Conservation (phyloP, 306 rosid species). For the Lathyrus aphaca region DNA sequence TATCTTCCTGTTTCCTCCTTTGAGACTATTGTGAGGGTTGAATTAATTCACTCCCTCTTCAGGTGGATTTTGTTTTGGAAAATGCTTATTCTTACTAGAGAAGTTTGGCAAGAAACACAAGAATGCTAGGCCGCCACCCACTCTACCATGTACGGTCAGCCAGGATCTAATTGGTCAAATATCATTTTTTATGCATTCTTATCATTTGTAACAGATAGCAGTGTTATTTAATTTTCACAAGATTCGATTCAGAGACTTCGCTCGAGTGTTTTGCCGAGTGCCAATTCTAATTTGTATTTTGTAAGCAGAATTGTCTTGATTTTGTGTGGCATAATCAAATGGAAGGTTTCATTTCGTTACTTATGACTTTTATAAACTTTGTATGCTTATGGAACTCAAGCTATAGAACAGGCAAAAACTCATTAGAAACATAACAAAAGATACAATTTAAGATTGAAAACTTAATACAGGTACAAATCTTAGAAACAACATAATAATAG, state of each 20-base stretch:
- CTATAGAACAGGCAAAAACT: background rate
- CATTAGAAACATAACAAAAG: slow-evolving; percentile 1
- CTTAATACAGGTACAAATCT: slow-evolving; percentile 25
- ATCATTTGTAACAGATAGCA: too few relatives aligned
- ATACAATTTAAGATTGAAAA: slow-evolving; percentile 9
- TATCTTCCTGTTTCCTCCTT: background rate
- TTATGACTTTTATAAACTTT: background rate
- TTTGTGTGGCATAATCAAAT: slow-evolving; percentile 32
- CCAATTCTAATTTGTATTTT: slow-evolving; percentile 28
- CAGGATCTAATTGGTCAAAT: too few relatives aligned
- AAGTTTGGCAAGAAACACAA: too few relatives aligned
- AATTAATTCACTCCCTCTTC: background rate
- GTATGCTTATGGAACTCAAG: background rate
- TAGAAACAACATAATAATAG: slow-evolving; percentile 15
- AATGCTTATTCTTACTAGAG: too few relatives aligned
- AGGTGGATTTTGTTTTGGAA: background rate
- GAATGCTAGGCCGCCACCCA: too few relatives aligned
- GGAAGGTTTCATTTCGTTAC: slow-evolving; percentile 35
- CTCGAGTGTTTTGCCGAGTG: slow-evolving; percentile 25
- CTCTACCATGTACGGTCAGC: too few relatives aligned
- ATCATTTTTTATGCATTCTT: too few relatives aligned
- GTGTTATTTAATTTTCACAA: background rate
- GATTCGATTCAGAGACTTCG: background rate
- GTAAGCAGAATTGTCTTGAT: slow-evolving; percentile 42
- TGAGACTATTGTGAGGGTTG: background rate